Conservation (phyloP, 495 filamentous ascomycete genomes). For the Articulospora tetracladia region DNA sequence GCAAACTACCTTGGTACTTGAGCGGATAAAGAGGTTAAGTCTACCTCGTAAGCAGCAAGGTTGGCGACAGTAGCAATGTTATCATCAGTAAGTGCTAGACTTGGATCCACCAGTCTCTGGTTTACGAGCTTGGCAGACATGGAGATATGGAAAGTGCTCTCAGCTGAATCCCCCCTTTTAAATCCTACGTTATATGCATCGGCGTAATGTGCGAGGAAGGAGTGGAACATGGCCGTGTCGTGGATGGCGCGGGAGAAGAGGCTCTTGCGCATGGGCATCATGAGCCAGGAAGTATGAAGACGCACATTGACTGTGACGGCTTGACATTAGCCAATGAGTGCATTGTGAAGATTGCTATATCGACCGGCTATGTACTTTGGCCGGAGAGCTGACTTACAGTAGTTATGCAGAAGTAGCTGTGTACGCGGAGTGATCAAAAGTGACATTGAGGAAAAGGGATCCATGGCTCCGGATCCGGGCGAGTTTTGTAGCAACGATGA, state of each 20-base stretch:
- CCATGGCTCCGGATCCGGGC: not conserved
- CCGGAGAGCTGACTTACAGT: conserved; percentile 6
- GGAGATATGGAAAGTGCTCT: conserved; percentile 1
- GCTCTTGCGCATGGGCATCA: conserved; percentile 15
- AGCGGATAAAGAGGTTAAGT: too few relatives aligned
- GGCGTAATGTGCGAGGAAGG: conserved; percentile 9
- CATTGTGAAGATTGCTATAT: not conserved
- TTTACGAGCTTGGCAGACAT: conserved; percentile 6
- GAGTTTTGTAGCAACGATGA: not conserved
- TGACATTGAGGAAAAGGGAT: conserved; percentile 10
- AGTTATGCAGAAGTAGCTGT: conserved; percentile 13
- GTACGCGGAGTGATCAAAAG: conserved; percentile 11
- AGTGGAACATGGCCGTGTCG: conserved; percentile 14
- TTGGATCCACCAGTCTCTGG: conserved; percentile 4
- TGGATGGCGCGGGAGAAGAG: conserved; percentile 8
- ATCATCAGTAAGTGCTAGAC: conserved; percentile 1
- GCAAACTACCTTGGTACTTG: too few relatives aligned
- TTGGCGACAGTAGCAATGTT: conserved; percentile 15
- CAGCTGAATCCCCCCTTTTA: not conserved
- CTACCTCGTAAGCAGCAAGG: conserved; percentile 11
- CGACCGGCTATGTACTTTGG: too few relatives aligned
- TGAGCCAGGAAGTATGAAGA: conserved; percentile 15
- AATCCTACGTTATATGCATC: conserved; percentile 5
- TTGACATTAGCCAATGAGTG: not conserved
- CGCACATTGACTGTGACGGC: conserved; percentile 3